These are phyloP conservation scores for Monilinia fructicola DNA, from an alignment of 2,329 filamentous ascomycete genomes.

Conservation along the genomic window DNA sequence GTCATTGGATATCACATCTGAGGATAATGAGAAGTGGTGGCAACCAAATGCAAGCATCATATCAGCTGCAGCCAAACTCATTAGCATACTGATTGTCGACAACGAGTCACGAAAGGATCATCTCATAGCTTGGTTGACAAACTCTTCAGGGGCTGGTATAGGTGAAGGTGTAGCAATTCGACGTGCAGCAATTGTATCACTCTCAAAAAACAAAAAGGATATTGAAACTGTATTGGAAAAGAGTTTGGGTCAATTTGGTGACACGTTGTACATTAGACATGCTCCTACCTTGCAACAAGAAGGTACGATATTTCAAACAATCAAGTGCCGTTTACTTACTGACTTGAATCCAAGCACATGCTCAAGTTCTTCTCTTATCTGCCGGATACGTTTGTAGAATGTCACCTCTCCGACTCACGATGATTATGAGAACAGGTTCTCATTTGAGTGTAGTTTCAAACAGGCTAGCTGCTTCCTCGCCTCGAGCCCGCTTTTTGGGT, in stretches of 20 bases:
- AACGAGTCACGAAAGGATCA: constrained; percentile 52
- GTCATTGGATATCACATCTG: constrained; percentile 30
- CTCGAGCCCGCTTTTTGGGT: constrained; percentile 75
- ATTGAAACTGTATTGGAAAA: constrained; percentile 64
- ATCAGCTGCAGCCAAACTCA: constrained; percentile 57
- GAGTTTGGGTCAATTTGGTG: constrained; percentile 72
- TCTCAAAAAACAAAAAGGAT: constrained; percentile 52
- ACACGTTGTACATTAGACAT: constrained; percentile 84
- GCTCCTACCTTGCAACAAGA: constrained; percentile 85
- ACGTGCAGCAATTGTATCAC: constrained; percentile 61
- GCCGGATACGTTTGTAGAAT: constrained; percentile 73
- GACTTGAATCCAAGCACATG: constrained; percentile 59
- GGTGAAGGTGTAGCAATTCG: constrained; percentile 65
- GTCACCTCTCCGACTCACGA: constrained; percentile 63
- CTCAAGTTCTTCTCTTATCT: constrained; percentile 74
- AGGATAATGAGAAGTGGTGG: constrained; percentile 40
- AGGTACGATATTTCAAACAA: constrained; percentile 51
- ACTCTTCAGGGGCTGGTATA: constrained; percentile 62
- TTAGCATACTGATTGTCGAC: constrained; percentile 51
- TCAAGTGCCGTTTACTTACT: constrained; percentile 27
- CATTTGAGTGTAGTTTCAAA: constrained; percentile 84
- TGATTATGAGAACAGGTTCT: constrained; percentile 67
- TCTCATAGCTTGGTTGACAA: constrained; percentile 64
- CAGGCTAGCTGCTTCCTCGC: constrained; percentile 74
- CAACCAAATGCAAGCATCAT: constrained; percentile 43